These are phyloP conservation scores for Phylloporus scabripes DNA, from an alignment of 768 basidiomycete species.

Conservation along the genomic window DNA sequence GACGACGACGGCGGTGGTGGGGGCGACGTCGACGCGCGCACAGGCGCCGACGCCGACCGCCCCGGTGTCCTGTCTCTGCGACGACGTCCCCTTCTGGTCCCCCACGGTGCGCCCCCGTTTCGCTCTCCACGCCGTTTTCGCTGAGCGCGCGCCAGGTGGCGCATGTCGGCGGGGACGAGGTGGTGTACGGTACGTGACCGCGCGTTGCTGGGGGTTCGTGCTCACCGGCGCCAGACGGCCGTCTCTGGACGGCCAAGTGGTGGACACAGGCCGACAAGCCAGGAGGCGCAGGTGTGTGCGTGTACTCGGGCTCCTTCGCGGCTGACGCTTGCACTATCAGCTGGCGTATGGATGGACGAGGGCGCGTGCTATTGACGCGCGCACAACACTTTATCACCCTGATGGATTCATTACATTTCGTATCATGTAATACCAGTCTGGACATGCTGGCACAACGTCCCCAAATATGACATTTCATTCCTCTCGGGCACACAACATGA, in stretches of 20 bases:
- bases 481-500: not conserved
- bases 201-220: not conserved
- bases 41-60: slow-evolving; percentile 16
- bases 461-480: not conserved
- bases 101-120: slow-evolving; percentile 27
- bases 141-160: slow-evolving; percentile 19
- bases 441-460: not conserved
- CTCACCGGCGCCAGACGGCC: slow-evolving; percentile 28
- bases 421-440: not conserved
- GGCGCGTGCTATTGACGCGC: slow-evolving; percentile 26
- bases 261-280: slow-evolving; percentile 42
- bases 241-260: slow-evolving; percentile 49
- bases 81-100: slow-evolving; percentile 39
- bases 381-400: not conserved
- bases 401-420: not conserved
- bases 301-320: not conserved
- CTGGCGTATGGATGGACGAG: slow-evolving; percentile 32
- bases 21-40: not conserved
- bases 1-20: not conserved
- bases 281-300: slow-evolving; percentile 20
- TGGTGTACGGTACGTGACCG: slow-evolving; percentile 35
- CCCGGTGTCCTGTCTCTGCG: slow-evolving; percentile 34
- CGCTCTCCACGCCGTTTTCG: slow-evolving; percentile 5
- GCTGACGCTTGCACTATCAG: not conserved
- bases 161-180: slow-evolving; percentile 35